A percentile compares a stretch with the other conserved stretches of the same genome.
phyloP scores from a whole-genome alignment of 768 basidiomycete species.

The Trametes sanguinea region DNA sequence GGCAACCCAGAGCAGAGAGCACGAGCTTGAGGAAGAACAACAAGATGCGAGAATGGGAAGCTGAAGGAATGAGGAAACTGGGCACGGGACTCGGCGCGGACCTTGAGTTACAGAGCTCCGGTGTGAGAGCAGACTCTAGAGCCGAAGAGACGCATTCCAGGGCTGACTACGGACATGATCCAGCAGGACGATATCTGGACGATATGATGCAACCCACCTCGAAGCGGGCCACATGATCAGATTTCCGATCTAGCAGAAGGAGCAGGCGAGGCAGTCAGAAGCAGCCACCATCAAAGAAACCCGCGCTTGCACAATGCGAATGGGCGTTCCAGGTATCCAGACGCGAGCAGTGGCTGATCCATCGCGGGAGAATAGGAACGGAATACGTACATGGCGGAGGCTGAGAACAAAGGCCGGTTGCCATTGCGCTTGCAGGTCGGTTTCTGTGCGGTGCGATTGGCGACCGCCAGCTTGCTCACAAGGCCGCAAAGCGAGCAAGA shows the following conservation, averaged over 20 bases:
- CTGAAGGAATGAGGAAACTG: neutral
- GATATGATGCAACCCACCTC: neutral
- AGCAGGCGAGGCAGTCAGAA: neutral
- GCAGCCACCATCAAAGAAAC: neutral
- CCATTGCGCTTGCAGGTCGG: neutral
- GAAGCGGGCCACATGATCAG: constrained; percentile 5
- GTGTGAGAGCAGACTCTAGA: constrained; percentile 2
- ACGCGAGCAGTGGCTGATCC: neutral
- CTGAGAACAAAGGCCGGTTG: neutral
- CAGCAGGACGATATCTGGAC: constrained; percentile 1
- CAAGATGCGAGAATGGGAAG: constrained; percentile 1
- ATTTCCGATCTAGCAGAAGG: constrained; percentile 9
- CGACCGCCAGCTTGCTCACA: neutral
- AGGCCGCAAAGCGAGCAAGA: neutral
- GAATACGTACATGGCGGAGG: neutral
- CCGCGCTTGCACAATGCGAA: neutral
- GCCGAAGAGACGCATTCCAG: neutral
- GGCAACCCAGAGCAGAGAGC: neutral
- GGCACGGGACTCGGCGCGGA: constrained; percentile 6
- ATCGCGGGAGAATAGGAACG: constrained; percentile 17
- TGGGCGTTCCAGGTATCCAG: neutral
- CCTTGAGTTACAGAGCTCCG: constrained; percentile 9
- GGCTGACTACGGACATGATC: constrained; percentile 3
- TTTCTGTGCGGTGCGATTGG: neutral
- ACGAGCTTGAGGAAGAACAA: neutral